Base-by-base conservation (phyloP, 2,329 filamentous ascomycete species). In the Pyrenophora graminea region DNA sequence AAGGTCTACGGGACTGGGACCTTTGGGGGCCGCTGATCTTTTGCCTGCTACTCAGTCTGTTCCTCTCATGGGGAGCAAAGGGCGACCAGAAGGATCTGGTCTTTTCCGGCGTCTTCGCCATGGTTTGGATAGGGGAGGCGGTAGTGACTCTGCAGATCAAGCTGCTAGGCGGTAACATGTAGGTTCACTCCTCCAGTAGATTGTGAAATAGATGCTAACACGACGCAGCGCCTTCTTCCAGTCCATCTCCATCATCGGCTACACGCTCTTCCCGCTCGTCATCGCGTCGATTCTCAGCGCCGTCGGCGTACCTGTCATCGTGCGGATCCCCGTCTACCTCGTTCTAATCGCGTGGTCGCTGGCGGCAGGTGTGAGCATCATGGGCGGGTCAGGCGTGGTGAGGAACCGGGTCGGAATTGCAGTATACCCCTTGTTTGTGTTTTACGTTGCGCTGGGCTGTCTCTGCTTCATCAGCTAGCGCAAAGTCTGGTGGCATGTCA, bases 71-170 rank as follows among this genome's bases (percentile, higher is more conserved):
- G 70, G 85, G 88, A 56, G 91, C 91, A 12, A 82, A 86, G 62
- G 81, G 83, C 1, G 84, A 91, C 40, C 94, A 99, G 78, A 89
- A 88, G 68, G 90, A 92, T 55, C 77, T 89, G 34, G 92, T 97
- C 23, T 99, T 99, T 73, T 95, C 91, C 31, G 94, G 94, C 3
- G 91, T 99, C 39, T 99, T 99, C 76, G 91, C 91, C 40, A 89
- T 96, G 76, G 88, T 99, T 46, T 99, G 94, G 94, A 86, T 99
- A 51, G 94, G 92, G 23, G 92, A 97, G 79, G 92, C 92, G 1
- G 88, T 96, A 3, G 94, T 99, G 52, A 99, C 94, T n/a, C 77
- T 96, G 69, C 94, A 99, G 81, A 97, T 99, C 74, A 96, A 96
- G 78, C 80, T 99, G 63, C 77, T 99, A 52, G 94, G 94, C 52